phyloP scores from a whole-genome alignment of 345 rosid species.

The Raphanus raphanistrum region DNA sequence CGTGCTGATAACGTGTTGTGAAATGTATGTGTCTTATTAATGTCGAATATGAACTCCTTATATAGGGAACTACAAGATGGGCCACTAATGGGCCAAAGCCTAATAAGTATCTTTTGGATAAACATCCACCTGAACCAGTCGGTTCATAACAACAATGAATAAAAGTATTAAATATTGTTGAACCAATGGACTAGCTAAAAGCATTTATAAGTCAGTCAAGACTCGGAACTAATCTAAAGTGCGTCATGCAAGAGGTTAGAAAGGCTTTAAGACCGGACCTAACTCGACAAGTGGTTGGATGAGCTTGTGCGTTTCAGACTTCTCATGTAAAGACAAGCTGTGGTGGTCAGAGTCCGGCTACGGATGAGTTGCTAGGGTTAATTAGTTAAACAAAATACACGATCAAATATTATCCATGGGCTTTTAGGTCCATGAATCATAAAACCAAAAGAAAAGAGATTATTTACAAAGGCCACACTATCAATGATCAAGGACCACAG shows the following conservation, averaged over 20 bases:
- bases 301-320: neutral
- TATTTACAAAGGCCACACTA: neutral
- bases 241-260: neutral
- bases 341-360: neutral
- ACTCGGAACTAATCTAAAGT: too few species aligned
- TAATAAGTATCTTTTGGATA: too few species aligned
- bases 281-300: neutral
- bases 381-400: neutral
- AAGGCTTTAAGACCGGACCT: neutral
- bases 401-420: neutral
- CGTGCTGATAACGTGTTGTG: too few species aligned
- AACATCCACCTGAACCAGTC: too few species aligned
- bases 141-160: too few species aligned
- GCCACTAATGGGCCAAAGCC: too few species aligned
- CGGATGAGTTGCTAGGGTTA: neutral
- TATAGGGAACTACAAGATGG: too few species aligned
- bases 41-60: too few species aligned
- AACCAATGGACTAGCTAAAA: too few species aligned
- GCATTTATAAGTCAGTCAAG: too few species aligned
- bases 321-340: neutral
- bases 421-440: neutral
- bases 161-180: too few species aligned
- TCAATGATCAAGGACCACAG: neutral
- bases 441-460: neutral
- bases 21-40: too few species aligned